A percentile compares a stretch with the other conserved stretches of the same genome.
These are phyloP conservation scores for Capsella bursapastoris DNA, from an alignment of 345 rosid genomes.

Conservation along the genomic window DNA sequence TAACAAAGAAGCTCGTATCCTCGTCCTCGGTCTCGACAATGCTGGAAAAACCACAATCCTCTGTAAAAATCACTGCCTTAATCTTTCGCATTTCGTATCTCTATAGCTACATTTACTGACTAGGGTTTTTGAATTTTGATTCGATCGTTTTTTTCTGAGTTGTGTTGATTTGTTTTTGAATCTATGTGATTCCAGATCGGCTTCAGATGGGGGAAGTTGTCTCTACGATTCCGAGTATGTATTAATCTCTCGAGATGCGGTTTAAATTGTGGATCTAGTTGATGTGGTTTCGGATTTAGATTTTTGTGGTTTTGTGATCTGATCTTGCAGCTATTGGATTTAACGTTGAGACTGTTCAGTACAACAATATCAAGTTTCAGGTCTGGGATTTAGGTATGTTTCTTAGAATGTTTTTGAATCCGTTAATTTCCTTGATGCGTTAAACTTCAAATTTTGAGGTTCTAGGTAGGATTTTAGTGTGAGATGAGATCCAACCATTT, in stretches of 20 bases:
- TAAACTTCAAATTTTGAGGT: not conserved
- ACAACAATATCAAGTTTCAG: conserved; percentile 94
- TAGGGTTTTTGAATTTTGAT: conserved; percentile 34
- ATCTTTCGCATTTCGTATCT: conserved; percentile 1
- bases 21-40: conserved; percentile 91
- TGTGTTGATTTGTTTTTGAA: not conserved
- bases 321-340: conserved; percentile 86
- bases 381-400: conserved; percentile 83
- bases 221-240: conserved; percentile 93
- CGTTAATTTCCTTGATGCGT: not conserved
- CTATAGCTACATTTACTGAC: not conserved
- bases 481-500: not conserved
- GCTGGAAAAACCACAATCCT: conserved; percentile 92
- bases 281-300: conserved; percentile 22
- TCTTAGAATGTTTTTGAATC: conserved; percentile 1
- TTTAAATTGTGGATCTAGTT: conserved; percentile 22
- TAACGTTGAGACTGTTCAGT: conserved; percentile 94
- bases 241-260: not conserved
- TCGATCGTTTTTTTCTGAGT: conserved; percentile 21
- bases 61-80: conserved; percentile 47
- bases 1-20: conserved; percentile 84
- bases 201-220: conserved; percentile 99
- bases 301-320: conserved; percentile 5
- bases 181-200: conserved; percentile 62
- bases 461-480: not conserved